phyloP scores from a whole-genome alignment of 768 basidiomycete genomes.

The Rhodotorula graminis region DNA sequence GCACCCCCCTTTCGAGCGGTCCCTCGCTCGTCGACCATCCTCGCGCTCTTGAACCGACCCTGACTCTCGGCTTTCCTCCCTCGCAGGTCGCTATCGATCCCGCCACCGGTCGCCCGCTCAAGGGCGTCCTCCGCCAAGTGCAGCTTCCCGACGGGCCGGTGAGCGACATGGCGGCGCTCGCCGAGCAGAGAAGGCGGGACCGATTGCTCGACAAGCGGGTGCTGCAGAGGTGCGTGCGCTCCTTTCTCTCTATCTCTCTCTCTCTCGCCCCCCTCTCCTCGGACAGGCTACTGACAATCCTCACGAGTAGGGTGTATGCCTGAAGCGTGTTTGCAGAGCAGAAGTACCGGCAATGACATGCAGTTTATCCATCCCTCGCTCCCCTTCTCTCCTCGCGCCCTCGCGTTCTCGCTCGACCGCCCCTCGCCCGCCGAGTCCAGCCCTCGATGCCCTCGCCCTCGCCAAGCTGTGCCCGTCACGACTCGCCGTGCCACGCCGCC shows the following conservation, averaged over 20 bases:
- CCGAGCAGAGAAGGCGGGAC: conserved; percentile 26
- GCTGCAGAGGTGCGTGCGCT: conserved; percentile 26
- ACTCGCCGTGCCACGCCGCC: too few species aligned
- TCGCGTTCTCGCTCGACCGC: too few species aligned
- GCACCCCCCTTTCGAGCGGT: too few species aligned
- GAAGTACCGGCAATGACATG: not conserved
- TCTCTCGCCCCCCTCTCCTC: too few species aligned
- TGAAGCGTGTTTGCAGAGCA: not conserved
- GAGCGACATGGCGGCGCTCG: conserved; percentile 5
- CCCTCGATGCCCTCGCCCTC: too few species aligned
- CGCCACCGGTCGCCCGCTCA: conserved; percentile 15
- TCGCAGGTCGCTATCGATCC: conserved; percentile 37
- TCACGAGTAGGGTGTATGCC: conserved; percentile 11
- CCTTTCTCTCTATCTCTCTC: not conserved
- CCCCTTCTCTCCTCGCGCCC: not conserved
- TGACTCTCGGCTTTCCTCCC: not conserved
- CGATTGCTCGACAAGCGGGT: conserved; percentile 34
- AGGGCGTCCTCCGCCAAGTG: conserved; percentile 22
- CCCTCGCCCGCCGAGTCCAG: too few species aligned
- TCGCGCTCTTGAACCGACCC: not conserved
- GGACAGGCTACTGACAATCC: not conserved
- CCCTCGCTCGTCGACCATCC: too few species aligned
- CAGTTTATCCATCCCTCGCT: not conserved
- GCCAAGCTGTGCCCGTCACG: too few species aligned
- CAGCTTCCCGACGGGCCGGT: conserved; percentile 7